Percentiles rank a stretch among this genome's conserved stretches.
These are phyloP conservation scores for Ambrosia hybrid DNA, from an alignment of 140 eudicot genomes.

Conservation along the genomic window DNA sequence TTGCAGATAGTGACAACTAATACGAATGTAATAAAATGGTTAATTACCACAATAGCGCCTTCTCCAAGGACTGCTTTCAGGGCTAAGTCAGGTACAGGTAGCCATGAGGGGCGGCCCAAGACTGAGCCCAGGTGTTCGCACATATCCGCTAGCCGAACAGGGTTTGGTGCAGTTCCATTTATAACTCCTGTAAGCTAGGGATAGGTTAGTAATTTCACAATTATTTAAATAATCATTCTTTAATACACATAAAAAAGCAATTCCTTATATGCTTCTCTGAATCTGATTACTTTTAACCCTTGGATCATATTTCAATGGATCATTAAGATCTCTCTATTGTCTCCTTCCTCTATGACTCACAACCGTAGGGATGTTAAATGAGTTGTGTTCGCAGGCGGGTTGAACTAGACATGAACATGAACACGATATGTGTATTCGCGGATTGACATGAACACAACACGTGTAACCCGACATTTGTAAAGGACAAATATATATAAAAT, in stretches of 20 bases:
- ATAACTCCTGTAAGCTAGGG: conserved; percentile 63
- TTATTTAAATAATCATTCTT: background rate
- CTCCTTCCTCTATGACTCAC: no score
- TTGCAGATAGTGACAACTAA: background rate
- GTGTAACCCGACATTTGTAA: no score
- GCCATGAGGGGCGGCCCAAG: conserved; percentile 97
- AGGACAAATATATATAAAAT: no score
- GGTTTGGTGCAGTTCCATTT: conserved; percentile 95
- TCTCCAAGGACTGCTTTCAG: conserved; percentile 95
- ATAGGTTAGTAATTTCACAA: background rate
- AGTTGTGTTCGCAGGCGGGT: no score
- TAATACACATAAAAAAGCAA: background rate
- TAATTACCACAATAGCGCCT: conserved; percentile 90
- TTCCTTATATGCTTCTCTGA: no score
- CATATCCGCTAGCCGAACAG: conserved; percentile 84
- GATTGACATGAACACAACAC: no score
- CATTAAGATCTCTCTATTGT: no score
- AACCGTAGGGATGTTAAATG: no score
- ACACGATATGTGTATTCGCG: no score
- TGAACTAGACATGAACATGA: no score
- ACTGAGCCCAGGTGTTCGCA: conserved; percentile 75
- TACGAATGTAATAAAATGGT: conserved; percentile 5
- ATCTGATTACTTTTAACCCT: no score
- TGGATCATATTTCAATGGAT: no score
- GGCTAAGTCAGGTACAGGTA: conserved; percentile 94